Base-by-base conservation (phyloP, 1,139 yeast genomes). In the Candida labiduridarum region DNA sequence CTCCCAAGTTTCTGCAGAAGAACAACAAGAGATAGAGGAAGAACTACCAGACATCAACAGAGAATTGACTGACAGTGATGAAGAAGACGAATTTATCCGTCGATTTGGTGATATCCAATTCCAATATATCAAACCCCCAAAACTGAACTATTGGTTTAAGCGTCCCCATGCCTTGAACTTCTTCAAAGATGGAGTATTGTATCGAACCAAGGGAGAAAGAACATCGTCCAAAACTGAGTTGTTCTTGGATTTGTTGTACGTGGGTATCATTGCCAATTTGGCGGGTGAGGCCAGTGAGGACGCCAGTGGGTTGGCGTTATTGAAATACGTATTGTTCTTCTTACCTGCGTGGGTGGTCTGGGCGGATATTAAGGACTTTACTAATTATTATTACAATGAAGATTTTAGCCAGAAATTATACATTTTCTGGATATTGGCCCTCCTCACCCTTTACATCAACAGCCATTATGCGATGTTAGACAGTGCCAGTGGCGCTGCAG, bases 341-440 rank as follows among this genome's bases (percentile, higher is more conserved):
- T 53, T 80, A 16, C 88, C 87, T 0, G 77, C 83, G 12, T 84
- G 84, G 82, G 78, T 78, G 25, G 80, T 84, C 25, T 84, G 89
- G 89, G 68, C 79, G 31, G 89, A 84, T 58, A 70, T 84, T 52
- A 82, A 83, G 58, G 88, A 84, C 54, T 78, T 83, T 56, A 82
- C 83, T 72, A 83, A 84, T 62, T 83, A 83, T 60, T 84, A 83
- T 64, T 84, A 79, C 61, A 82, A 74, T 52, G 86, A 83, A 59
- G 89, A 85, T 62, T 65, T 84, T 47, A 62, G 81, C 2, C 89
- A 85, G 60, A 77, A 80, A 52, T 15, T 71, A 0, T 79, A 79
- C 57, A 75, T 84, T 27, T 57, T 83, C 34, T 83, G 87, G 86
- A 75, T 80, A 29, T 65, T 84, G 59, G 64, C 69, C 1, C 66